A percentile compares a stretch with the other conserved stretches of the same genome.
These are phyloP conservation scores for Fusarium sarcochroum DNA, from an alignment of 2,329 filamentous ascomycete species.

Conservation along the genomic window DNA sequence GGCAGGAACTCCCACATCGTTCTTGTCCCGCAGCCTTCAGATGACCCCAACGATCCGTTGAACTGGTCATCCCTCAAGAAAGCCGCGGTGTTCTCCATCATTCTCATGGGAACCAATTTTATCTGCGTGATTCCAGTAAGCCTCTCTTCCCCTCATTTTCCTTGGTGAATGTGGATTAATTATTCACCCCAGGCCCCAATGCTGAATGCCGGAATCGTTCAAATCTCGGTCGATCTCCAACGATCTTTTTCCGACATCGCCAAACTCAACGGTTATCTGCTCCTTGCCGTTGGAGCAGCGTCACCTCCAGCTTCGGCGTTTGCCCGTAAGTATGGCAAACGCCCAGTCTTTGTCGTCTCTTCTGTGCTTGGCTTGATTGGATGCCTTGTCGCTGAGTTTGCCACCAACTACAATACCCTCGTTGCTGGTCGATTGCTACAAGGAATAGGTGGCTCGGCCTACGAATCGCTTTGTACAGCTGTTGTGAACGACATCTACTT, in stretches of 20 bases:
- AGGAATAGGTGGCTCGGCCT: slow-evolving; percentile 10
- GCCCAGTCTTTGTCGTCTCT: slow-evolving; percentile 20
- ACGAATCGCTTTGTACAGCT: slow-evolving; percentile 19
- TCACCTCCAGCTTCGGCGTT: slow-evolving; percentile 18
- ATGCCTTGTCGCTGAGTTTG: slow-evolving; percentile 14
- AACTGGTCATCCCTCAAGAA: slow-evolving; percentile 20
- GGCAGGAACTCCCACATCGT: slow-evolving; percentile 18
- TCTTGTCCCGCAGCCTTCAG: slow-evolving; percentile 24
- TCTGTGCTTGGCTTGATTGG: slow-evolving; percentile 11
- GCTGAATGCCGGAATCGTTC: slow-evolving; percentile 19
- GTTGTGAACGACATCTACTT: slow-evolving; percentile 25
- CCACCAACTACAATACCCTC: slow-evolving; percentile 6
- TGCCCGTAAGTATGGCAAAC: slow-evolving; percentile 24
- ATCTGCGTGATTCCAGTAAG: slow-evolving; percentile 10
- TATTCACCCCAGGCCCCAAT: slow-evolving; percentile 2
- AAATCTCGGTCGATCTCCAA: slow-evolving; percentile 7
- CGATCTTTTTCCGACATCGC: slow-evolving; percentile 15
- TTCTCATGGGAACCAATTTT: slow-evolving; percentile 12
- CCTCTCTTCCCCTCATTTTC: too few species aligned
- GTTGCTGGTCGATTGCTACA: slow-evolving; percentile 15
- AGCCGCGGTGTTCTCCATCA: slow-evolving; percentile 6
- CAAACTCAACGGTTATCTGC: slow-evolving; percentile 19
- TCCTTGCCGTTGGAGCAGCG: slow-evolving; percentile 7
- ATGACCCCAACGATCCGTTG: slow-evolving; percentile 28
- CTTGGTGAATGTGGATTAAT: too few species aligned